A percentile compares a stretch with the other conserved stretches of the same genome.
Conservation (phyloP, 2,329 filamentous ascomycete species). For the Ophiocordyceps robertsii region DNA sequence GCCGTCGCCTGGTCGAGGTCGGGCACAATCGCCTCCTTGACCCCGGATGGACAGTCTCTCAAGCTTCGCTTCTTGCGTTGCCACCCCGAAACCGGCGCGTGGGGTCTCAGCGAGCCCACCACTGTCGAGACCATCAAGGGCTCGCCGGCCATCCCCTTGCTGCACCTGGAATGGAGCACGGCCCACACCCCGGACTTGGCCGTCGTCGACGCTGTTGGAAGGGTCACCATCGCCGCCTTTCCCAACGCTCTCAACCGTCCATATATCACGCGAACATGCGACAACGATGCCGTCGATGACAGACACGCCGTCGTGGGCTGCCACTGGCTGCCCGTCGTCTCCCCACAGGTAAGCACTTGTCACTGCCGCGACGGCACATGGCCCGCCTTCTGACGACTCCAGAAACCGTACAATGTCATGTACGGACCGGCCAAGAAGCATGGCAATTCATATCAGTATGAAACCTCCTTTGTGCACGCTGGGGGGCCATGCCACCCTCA, state of each 20-base stretch:
- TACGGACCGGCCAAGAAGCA: constrained; percentile 52
- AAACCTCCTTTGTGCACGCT: constrained; percentile 50
- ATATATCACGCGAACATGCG: constrained; percentile 44
- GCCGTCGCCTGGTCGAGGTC: constrained; percentile 78
- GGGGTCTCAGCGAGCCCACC: constrained; percentile 64
- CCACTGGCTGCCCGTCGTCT: constrained; percentile 64
- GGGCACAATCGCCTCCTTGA: constrained; percentile 74
- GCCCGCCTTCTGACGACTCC: constrained; percentile 1
- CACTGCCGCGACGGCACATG: not conserved
- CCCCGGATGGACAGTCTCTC: constrained; percentile 54
- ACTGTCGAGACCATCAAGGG: constrained; percentile 46
- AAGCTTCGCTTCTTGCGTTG: constrained; percentile 62
- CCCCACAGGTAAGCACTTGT: constrained; percentile 21
- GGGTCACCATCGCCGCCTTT: constrained; percentile 62
- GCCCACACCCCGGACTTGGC: constrained; percentile 67
- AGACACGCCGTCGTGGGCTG: constrained; percentile 67
- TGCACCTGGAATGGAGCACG: constrained; percentile 71
- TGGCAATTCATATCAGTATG: constrained; percentile 53
- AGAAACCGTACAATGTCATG: constrained; percentile 31
- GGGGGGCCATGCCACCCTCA: constrained; percentile 63
- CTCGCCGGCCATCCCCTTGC: constrained; percentile 51
- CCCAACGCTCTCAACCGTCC: constrained; percentile 62
- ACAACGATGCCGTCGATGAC: constrained; percentile 59
- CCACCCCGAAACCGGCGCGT: constrained; percentile 54
- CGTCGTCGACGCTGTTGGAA: constrained; percentile 65